Evolutionary conservation across 139 green algal species (phyloP), one percentile per base, ranked within the genome.

Genomic region (Bryopsis sp.): DNA sequence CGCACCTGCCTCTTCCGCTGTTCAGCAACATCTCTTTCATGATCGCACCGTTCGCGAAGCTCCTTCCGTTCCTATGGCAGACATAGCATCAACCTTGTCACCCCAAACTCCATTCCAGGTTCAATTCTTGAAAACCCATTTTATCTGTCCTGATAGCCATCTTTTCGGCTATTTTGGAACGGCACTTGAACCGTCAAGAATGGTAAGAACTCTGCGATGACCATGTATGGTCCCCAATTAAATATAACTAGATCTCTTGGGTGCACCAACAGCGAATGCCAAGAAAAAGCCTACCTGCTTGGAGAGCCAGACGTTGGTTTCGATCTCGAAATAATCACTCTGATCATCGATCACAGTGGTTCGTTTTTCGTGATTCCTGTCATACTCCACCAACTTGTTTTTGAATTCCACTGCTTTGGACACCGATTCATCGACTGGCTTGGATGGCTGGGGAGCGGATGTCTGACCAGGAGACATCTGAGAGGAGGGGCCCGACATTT

Each of bases 281-380:
- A n/a, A n/a, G n/a, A n/a, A n/a, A n/a, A n/a, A n/a, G n/a, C n/a
- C n/a, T n/a, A n/a, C n/a, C n/a, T n/a, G n/a, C n/a, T n/a, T n/a
- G n/a, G n/a, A n/a, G 5, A 97, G 83, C 92, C 92, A 97, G 4
- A 80, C 76, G 65, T 97, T 96, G 39, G 79, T 81, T 35, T 97
- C 91, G 29, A 95, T 89, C 68, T 94, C 87, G 67, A 96, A 97
- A 43, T 84, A 97, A 70, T 97, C 92, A 19, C 74, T 85, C 77
- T 97, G 92, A 74, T 97, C 90, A 66, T 97, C 91, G 38, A 96
- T 86, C 3, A 97, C 89, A 0, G 75, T 81, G 1, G 92, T 97
- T 39, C 92, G 81, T 73, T 89, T 79, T 2, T 89, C 82, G 0
- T 79, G 72, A 50, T 95, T 78, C 32, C 88, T 75, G 72, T 96